Conservation (phyloP, 495 filamentous ascomycete genomes). For the Penicillium psychrofluorescens region DNA sequence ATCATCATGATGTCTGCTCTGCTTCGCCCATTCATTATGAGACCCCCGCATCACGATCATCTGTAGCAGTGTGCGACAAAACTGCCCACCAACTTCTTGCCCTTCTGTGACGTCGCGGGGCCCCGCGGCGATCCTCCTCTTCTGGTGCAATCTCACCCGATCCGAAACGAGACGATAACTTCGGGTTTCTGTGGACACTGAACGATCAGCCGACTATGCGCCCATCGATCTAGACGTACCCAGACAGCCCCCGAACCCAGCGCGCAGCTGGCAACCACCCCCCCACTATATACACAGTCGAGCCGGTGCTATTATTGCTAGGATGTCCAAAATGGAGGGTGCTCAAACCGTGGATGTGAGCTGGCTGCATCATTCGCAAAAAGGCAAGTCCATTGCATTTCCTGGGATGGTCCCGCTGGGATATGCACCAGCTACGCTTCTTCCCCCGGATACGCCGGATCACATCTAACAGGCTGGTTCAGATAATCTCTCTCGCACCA, state of each 20-base stretch:
- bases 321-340: slow-evolving; percentile 44
- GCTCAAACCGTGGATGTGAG: slow-evolving; percentile 62
- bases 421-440: neutral
- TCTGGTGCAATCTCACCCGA: too few species aligned
- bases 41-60: neutral
- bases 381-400: slow-evolving; percentile 37
- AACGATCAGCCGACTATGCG: slow-evolving; percentile 23
- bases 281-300: too few species aligned
- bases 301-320: neutral
- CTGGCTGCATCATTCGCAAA: slow-evolving; percentile 62
- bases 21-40: neutral
- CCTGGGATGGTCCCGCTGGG: neutral
- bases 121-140: too few species aligned
- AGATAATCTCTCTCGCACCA: slow-evolving; percentile 34
- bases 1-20: neutral
- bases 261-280: slow-evolving; percentile 11
- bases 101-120: too few species aligned
- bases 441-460: slow-evolving; percentile 1
- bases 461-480: slow-evolving; percentile 2
- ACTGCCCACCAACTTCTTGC: too few species aligned
- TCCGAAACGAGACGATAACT: neutral
- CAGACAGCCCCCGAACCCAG: slow-evolving; percentile 12
- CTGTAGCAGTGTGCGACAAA: slow-evolving; percentile 1
- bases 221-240: slow-evolving; percentile 18
- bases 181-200: slow-evolving; percentile 5